Evolutionary conservation across 2,329 filamentous ascomycete genomes (phyloP).

Genomic region (Nemania sp.): DNA sequence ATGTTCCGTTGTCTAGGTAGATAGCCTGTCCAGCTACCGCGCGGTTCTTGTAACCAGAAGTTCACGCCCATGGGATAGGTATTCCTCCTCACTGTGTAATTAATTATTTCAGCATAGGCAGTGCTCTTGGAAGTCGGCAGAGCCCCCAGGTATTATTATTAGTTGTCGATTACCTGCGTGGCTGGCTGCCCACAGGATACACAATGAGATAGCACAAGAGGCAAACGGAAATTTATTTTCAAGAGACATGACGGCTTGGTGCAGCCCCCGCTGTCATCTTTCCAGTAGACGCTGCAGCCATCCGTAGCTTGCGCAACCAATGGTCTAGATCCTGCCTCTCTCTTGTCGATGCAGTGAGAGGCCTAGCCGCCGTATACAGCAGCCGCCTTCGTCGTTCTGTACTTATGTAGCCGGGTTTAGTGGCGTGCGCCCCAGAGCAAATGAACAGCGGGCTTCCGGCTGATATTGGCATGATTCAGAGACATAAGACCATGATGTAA

Average conservation of each 20-base stretch:
- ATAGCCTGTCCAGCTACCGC: neutral
- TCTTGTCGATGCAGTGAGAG: constrained; percentile 26
- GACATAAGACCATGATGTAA: constrained; percentile 7
- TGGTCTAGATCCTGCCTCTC: constrained; percentile 31
- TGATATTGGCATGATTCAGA: constrained; percentile 16
- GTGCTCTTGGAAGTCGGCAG: neutral
- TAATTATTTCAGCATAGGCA: neutral
- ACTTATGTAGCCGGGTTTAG: constrained; percentile 2
- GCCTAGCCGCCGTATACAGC: constrained; percentile 22
- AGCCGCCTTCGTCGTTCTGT: constrained; percentile 13
- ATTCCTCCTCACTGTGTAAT: neutral
- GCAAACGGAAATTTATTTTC: constrained; percentile 34
- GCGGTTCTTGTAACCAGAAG: neutral
- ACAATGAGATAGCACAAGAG: neutral
- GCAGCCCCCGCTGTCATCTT: constrained; percentile 38
- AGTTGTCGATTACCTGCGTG: neutral
- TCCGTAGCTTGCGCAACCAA: constrained; percentile 31
- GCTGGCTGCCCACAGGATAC: constrained; percentile 17
- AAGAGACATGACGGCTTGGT: constrained; percentile 25
- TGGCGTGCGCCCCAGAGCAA: constrained; percentile 10
- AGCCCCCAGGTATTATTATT: neutral
- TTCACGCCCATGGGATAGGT: neutral
- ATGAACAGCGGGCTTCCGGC: constrained; percentile 1
- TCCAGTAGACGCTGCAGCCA: constrained; percentile 34
- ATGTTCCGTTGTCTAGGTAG: neutral